Conservation (phyloP, 2,329 filamentous ascomycete genomes). For the Huntiella decipiens region DNA sequence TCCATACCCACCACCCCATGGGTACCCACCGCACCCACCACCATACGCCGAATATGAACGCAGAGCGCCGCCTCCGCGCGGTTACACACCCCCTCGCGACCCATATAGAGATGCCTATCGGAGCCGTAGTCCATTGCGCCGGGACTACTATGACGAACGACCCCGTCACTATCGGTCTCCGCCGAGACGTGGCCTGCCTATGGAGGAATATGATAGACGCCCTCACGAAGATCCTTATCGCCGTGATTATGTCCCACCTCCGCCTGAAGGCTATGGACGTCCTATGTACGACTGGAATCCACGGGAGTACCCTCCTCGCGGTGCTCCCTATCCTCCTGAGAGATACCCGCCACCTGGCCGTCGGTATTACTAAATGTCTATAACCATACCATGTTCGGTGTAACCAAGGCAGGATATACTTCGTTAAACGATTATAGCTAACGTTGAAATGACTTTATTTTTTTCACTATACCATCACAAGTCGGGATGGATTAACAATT, state of each 20-base stretch:
- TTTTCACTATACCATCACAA: too few relatives aligned
- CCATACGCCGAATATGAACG: conserved; percentile 59
- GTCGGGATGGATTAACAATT: too few relatives aligned
- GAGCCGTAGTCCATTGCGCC: conserved; percentile 66
- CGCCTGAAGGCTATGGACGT: conserved; percentile 38
- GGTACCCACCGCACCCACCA: not conserved
- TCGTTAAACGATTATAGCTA: too few relatives aligned
- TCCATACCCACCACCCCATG: conserved; percentile 17
- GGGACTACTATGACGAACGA: conserved; percentile 74
- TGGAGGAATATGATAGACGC: conserved; percentile 56
- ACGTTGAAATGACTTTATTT: too few relatives aligned
- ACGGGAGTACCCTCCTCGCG: conserved; percentile 30
- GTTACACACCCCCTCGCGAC: conserved; percentile 63
- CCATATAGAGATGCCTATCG: conserved; percentile 57
- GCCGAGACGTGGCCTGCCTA: conserved; percentile 56
- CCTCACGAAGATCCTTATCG: conserved; percentile 65
- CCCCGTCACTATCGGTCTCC: conserved; percentile 60
- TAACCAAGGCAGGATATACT: not conserved
- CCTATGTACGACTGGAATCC: conserved; percentile 35
- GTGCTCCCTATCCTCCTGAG: conserved; percentile 29
- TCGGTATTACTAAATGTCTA: conserved; percentile 26
- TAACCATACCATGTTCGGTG: not conserved
- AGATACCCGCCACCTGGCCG: conserved; percentile 27
- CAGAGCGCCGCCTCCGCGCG: conserved; percentile 48
- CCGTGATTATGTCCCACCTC: conserved; percentile 44